These are phyloP conservation scores for Euphorbia tirucalli DNA, from an alignment of 345 rosid species.

Conservation along the genomic window DNA sequence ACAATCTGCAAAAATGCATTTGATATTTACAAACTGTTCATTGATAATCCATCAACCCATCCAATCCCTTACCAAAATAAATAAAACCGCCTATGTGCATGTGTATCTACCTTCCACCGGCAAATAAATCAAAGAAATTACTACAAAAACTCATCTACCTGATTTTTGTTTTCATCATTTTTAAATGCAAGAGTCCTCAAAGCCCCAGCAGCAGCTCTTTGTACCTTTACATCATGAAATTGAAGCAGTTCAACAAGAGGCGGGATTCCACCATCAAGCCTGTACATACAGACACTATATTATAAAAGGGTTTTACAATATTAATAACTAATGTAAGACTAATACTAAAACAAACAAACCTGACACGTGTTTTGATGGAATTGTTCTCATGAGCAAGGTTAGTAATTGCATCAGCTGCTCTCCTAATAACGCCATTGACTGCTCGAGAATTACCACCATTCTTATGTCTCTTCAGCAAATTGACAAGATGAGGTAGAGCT, in stretches of 20 bases:
- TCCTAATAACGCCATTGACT: slow-evolving; percentile 47
- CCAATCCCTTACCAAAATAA: background rate
- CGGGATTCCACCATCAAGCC: slow-evolving; percentile 71
- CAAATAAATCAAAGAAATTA: background rate
- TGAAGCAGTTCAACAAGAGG: slow-evolving; percentile 67
- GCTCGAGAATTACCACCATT: slow-evolving; percentile 23
- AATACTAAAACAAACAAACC: slow-evolving; percentile 31
- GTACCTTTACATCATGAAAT: slow-evolving; percentile 56
- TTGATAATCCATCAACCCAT: background rate
- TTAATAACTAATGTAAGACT: background rate
- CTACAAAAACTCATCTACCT: slow-evolving; percentile 34
- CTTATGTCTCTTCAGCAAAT: slow-evolving; percentile 48
- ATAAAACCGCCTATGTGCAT: background rate
- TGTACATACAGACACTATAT: slow-evolving; percentile 20
- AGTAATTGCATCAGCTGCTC: slow-evolving; percentile 76
- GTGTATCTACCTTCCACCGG: background rate
- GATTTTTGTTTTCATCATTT: slow-evolving; percentile 67
- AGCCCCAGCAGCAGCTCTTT: slow-evolving; percentile 82
- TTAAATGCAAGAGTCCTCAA: slow-evolving; percentile 66
- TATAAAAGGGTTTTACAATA: slow-evolving; percentile 3
- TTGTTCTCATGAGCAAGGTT: slow-evolving; percentile 75
- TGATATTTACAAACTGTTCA: slow-evolving; percentile 12
- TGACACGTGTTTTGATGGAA: slow-evolving; percentile 53
- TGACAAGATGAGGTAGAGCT: slow-evolving; percentile 53
- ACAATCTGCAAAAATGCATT: slow-evolving; percentile 57